These are phyloP conservation scores for Purshia tridentata DNA, from an alignment of 306 rosid species.

Conservation along the genomic window DNA sequence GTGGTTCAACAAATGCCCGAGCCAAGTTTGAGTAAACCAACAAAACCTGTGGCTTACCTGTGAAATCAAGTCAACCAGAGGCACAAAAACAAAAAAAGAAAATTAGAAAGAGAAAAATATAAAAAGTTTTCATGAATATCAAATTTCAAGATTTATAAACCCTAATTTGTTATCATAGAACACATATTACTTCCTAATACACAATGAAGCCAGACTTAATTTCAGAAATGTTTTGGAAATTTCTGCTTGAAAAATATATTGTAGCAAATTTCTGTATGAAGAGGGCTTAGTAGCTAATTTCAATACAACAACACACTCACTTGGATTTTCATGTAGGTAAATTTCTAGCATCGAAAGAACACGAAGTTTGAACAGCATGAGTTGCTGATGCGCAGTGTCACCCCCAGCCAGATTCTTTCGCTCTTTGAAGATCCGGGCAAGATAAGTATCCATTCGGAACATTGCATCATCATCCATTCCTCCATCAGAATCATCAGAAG, in stretches of 20 bases:
- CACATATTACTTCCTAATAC: too few species aligned
- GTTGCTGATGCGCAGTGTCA: slow-evolving; percentile 90
- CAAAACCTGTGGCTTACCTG: slow-evolving; percentile 86
- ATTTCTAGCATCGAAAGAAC: slow-evolving; percentile 89
- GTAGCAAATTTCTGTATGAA: not conserved
- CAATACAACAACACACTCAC: slow-evolving; percentile 34
- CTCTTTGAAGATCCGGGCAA: slow-evolving; percentile 83
- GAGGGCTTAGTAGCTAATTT: not conserved
- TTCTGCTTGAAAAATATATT: not conserved
- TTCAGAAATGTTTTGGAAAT: not conserved
- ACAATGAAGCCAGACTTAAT: not conserved
- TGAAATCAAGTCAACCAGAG: slow-evolving; percentile 20
- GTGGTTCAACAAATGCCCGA: slow-evolving; percentile 68
- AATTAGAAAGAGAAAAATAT: not conserved
- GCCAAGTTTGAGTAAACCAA: slow-evolving; percentile 69
- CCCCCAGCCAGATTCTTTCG: slow-evolving; percentile 69
- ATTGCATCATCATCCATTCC: slow-evolving; percentile 99
- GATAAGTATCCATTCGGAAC: slow-evolving; percentile 85
- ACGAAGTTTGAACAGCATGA: slow-evolving; percentile 81
- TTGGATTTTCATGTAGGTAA: slow-evolving; percentile 91
- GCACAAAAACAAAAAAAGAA: not conserved
- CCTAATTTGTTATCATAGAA: not conserved
- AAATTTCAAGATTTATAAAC: not conserved
- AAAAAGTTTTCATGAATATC: not conserved
- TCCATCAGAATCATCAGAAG: slow-evolving; percentile 89